phyloP scores from a whole-genome alignment of 73 alveolate genomes.

The Urostyla sp. region DNA sequence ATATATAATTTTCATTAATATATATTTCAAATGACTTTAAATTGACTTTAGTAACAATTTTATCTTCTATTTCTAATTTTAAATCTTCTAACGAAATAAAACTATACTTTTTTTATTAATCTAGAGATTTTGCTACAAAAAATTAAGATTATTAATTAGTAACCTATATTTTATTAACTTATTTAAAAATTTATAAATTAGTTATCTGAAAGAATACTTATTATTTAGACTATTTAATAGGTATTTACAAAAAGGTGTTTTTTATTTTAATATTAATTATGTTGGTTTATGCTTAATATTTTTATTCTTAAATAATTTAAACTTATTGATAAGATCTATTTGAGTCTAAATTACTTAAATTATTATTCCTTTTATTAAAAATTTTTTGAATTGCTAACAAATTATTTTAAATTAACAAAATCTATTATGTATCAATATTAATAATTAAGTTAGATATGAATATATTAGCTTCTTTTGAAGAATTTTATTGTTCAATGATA shows the following conservation, averaged over 20 bases:
- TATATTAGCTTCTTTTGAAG: too few relatives aligned
- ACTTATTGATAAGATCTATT: not conserved
- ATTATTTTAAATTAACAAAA: too few relatives aligned
- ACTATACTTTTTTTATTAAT: not conserved
- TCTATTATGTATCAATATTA: too few relatives aligned
- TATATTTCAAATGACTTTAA: not conserved
- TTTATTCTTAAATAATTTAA: not conserved
- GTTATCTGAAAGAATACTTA: not conserved
- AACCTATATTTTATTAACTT: not conserved
- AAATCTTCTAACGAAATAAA: not conserved
- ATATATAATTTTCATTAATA: conserved; percentile 28
- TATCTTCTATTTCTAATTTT: not conserved
- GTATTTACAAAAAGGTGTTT: conserved; percentile 1
- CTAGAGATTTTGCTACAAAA: conserved; percentile 14
- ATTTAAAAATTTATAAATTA: not conserved
- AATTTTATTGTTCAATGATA: too few relatives aligned
- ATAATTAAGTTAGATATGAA: too few relatives aligned
- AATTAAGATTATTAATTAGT: not conserved
- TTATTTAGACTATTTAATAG: conserved; percentile 17
- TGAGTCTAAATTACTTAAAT: not conserved
- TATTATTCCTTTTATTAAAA: not conserved
- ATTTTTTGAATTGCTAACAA: not conserved
- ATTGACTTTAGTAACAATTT: not conserved
- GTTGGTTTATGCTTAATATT: not conserved
- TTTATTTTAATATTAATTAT: not conserved